Evolutionary conservation across 2,329 filamentous ascomycete species (phyloP), one percentile per base, ranked within the genome.

Genomic region (Exophiala xenobiotica): DNA sequence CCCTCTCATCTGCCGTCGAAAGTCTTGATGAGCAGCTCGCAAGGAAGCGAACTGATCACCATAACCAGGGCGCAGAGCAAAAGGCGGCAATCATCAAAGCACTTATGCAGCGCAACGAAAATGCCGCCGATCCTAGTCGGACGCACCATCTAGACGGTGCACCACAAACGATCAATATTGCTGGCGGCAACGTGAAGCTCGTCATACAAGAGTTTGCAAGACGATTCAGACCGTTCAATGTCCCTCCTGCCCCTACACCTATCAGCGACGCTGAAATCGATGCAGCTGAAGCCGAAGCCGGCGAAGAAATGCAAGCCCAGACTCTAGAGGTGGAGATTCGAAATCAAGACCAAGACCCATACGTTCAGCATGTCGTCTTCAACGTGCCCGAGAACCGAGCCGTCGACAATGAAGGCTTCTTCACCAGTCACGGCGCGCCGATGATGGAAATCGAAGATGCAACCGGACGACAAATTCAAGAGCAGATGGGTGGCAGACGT

Each of bases 161-260:
- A 78, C 63, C 75, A 79, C 57, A 81, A 80, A 63, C 46, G 14
- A 49, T 51, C 38, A 20, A 49, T 9, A 51, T 61, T 23, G 41
- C 51, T 29, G 54, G 61, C 19, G 74, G 79, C 40, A 81, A 79
- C 63, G 69, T 88, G 56, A 81, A 82, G 60, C 73, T 87, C 53
- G 83, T 86, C 63, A 77, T 87, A 49, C 82, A 88, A 67, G 74
- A 85, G 63, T 81, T 87, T 71, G 79, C 83, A 14, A 83, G 81
- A 61, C 80, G 82, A 55, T 88, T 92, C 64, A 74, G 85, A 40
- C 91, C 91, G 5, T 97, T 95, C 74, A 80, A 84, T 49, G 87
- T 89, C 18, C 93, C 92, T n/a, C 88, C 91, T 16, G 74, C 85
- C 37, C 93, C 92, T 0, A 73, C 82, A 54, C 81, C 88, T 1